phyloP scores from a whole-genome alignment of 768 basidiomycete genomes.

The Tephrocybe sp. region DNA sequence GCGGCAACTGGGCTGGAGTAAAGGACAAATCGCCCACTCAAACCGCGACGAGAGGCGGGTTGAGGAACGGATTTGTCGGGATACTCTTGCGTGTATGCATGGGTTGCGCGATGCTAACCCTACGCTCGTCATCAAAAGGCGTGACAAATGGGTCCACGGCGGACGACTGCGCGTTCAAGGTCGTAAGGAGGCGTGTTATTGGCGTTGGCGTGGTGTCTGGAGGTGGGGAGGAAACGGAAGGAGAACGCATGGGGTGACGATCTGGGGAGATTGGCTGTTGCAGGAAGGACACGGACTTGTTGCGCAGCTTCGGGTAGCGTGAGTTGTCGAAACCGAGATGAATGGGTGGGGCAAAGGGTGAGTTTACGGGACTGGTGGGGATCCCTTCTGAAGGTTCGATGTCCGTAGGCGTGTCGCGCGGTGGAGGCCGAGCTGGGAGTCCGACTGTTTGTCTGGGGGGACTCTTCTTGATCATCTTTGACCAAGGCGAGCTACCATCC shows the following conservation, averaged over 20 bases:
- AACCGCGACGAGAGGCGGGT: slow-evolving; percentile 6
- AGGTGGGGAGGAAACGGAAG: slow-evolving; percentile 18
- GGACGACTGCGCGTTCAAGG: slow-evolving; percentile 41
- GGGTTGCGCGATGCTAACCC: slow-evolving; percentile 24
- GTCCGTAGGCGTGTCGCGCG: slow-evolving; percentile 33
- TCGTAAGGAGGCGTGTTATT: slow-evolving; percentile 43
- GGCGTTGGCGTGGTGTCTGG: slow-evolving; percentile 36
- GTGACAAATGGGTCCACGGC: slow-evolving; percentile 63
- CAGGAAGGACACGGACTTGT: not conserved
- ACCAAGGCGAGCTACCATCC: slow-evolving; percentile 28
- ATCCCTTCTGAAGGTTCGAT: slow-evolving; percentile 26
- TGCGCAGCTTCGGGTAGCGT: slow-evolving; percentile 10
- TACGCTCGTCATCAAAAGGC: slow-evolving; percentile 75
- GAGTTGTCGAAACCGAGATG: slow-evolving; percentile 31
- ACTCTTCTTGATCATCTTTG: slow-evolving; percentile 26
- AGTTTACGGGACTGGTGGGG: slow-evolving; percentile 4
- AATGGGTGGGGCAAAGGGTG: slow-evolving; percentile 26
- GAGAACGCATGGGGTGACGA: slow-evolving; percentile 3
- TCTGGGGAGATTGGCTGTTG: not conserved
- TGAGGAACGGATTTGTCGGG: slow-evolving; percentile 49
- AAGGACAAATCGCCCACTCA: not conserved
- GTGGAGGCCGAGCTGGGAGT: slow-evolving; percentile 27
- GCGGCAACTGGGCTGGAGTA: no score
- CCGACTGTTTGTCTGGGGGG: slow-evolving; percentile 21
- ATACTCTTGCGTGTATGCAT: slow-evolving; percentile 40